Conservation (phyloP, 495 filamentous ascomycete genomes). For the Aspergillus haitiensis region DNA sequence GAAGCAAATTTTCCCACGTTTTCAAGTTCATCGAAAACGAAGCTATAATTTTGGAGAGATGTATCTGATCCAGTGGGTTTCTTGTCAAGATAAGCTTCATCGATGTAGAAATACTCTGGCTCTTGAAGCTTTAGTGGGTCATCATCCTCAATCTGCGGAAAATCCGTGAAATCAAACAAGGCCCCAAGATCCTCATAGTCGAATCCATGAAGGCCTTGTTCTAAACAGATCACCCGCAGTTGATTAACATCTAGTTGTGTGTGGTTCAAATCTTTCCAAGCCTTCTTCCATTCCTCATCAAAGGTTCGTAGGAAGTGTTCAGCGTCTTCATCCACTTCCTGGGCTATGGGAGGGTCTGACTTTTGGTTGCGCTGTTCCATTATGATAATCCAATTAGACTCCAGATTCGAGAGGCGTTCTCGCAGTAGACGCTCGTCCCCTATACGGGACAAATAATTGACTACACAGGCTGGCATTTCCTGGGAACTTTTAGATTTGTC, state of each 20-base stretch:
- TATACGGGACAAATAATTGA: slow-evolving; percentile 30
- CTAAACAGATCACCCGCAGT: slow-evolving; percentile 23
- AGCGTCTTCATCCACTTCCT: slow-evolving; percentile 26
- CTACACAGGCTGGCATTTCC: slow-evolving; percentile 16
- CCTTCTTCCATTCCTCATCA: slow-evolving; percentile 20
- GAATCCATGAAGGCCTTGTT: slow-evolving; percentile 19
- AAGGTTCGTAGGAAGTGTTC: slow-evolving; percentile 29
- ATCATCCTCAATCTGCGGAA: neutral
- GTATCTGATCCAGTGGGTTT: neutral
- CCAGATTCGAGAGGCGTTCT: slow-evolving; percentile 31
- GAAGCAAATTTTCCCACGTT: slow-evolving; percentile 12
- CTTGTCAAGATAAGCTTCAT: neutral
- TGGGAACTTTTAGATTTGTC: neutral
- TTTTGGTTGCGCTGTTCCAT: slow-evolving; percentile 24
- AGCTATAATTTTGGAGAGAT: slow-evolving; percentile 15
- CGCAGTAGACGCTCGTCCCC: slow-evolving; percentile 31
- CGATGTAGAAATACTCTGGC: slow-evolving; percentile 1
- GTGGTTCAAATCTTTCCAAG: slow-evolving; percentile 25
- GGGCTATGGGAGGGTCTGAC: slow-evolving; percentile 11
- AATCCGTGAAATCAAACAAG: neutral
- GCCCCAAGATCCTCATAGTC: slow-evolving; percentile 15
- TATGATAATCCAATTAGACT: slow-evolving; percentile 24
- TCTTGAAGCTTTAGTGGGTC: slow-evolving; percentile 10
- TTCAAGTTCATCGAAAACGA: slow-evolving; percentile 23
- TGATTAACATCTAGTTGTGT: slow-evolving; percentile 23